phyloP scores from a whole-genome alignment of 768 basidiomycete species.

The Lentinula guzmanii region DNA sequence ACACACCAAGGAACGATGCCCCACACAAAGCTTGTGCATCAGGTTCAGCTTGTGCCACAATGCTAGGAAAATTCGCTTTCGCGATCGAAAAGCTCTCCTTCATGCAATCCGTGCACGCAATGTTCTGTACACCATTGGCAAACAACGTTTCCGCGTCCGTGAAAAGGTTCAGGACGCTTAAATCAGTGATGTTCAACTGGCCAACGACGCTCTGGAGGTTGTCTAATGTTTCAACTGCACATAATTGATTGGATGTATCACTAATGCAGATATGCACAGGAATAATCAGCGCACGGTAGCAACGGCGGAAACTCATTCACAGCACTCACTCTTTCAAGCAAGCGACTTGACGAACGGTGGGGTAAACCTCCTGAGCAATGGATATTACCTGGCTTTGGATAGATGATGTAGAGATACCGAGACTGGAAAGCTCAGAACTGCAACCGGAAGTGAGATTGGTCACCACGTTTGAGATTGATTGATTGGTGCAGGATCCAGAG shows the following conservation, averaged over 20 bases:
- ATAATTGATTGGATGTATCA: slow-evolving; percentile 37
- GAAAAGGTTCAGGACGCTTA: slow-evolving; percentile 15
- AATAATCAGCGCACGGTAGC: background rate
- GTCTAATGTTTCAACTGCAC: slow-evolving; percentile 44
- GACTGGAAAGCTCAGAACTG: slow-evolving; percentile 24
- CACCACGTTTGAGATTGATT: slow-evolving; percentile 38
- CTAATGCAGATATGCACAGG: background rate
- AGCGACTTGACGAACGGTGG: slow-evolving; percentile 37
- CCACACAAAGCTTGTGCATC: slow-evolving; percentile 29
- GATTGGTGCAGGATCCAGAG: slow-evolving; percentile 41
- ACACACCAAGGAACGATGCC: slow-evolving; percentile 35
- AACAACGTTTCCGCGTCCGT: slow-evolving; percentile 19
- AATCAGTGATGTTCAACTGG: slow-evolving; percentile 18
- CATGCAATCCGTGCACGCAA: slow-evolving; percentile 40
- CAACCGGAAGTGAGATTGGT: slow-evolving; percentile 44
- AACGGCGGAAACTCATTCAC: background rate
- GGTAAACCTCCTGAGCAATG: slow-evolving; percentile 37
- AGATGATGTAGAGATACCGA: slow-evolving; percentile 16
- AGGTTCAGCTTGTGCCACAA: slow-evolving; percentile 20
- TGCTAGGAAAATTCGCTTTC: slow-evolving; percentile 23
- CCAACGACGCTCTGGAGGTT: slow-evolving; percentile 36
- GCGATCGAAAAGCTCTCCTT: slow-evolving; percentile 37
- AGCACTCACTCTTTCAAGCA: slow-evolving; percentile 53
- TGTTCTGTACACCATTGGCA: slow-evolving; percentile 21
- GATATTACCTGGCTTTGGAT: slow-evolving; percentile 17